phyloP scores from a whole-genome alignment of 106 monocot species.

The Vanilla planifolia region DNA sequence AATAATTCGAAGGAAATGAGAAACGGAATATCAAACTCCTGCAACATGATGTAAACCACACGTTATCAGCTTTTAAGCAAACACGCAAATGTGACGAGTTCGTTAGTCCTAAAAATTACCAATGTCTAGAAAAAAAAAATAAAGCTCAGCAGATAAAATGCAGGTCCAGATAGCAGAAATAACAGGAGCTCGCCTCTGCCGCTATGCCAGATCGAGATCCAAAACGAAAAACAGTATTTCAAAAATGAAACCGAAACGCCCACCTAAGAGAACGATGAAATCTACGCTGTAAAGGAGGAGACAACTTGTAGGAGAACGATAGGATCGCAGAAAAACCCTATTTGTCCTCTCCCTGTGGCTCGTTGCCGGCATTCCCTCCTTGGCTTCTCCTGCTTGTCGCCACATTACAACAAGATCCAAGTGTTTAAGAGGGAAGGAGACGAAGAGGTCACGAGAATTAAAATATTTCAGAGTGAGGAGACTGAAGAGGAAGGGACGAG shows the following conservation, averaged over 20 bases:
- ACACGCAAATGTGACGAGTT: no score
- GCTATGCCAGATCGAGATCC: not conserved
- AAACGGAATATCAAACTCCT: not conserved
- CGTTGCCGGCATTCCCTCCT: not conserved
- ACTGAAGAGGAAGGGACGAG: no score
- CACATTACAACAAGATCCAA: not conserved
- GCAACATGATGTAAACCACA: not conserved
- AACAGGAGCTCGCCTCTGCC: not conserved
- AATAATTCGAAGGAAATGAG: no score
- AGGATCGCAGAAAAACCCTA: not conserved
- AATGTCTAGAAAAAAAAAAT: not conserved
- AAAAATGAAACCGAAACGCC: not conserved
- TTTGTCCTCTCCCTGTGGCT: not conserved
- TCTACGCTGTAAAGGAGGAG: not conserved
- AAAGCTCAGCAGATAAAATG: not conserved
- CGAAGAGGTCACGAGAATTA: not conserved
- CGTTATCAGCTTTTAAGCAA: no score
- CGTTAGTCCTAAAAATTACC: no score
- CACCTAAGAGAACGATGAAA: not conserved
- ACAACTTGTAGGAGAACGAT: not conserved
- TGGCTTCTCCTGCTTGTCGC: constrained; percentile 2
- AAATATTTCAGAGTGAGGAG: no score
- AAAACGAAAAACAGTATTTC: not conserved
- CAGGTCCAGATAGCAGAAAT: not conserved
- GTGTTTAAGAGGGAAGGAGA: not conserved